A percentile compares a stretch with the other conserved stretches of the same genome.
These are phyloP conservation scores for Orbilia brochopaga DNA, from an alignment of 2,329 filamentous ascomycete genomes.

Conservation along the genomic window DNA sequence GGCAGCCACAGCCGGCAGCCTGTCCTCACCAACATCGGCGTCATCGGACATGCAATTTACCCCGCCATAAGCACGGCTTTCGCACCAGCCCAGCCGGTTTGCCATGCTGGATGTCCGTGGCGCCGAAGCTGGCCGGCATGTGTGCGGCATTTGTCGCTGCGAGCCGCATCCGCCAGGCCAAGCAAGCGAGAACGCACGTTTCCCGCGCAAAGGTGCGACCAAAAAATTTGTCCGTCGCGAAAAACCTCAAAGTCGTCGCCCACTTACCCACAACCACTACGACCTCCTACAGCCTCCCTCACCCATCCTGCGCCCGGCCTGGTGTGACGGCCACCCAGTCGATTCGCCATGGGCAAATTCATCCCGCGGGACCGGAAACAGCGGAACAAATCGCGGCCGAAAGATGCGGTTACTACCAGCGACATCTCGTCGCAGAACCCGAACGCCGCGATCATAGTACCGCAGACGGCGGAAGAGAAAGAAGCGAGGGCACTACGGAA, in stretches of 20 bases:
- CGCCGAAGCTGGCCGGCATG: conserved; percentile 14
- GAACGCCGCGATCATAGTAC: conserved; percentile 41
- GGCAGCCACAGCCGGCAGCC: no score
- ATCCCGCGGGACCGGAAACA: conserved; percentile 47
- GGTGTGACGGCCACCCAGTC: background rate
- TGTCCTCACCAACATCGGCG: background rate
- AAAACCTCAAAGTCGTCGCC: conserved; percentile 9
- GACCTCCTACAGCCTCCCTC: conserved; percentile 2
- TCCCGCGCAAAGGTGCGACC: conserved; percentile 34
- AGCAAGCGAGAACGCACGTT: background rate
- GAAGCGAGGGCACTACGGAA: conserved; percentile 43
- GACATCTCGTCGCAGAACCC: conserved; percentile 39
- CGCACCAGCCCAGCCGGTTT: background rate
- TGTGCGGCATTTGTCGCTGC: conserved; percentile 31
- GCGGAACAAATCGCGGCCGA: conserved; percentile 43
- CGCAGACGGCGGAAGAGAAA: conserved; percentile 39
- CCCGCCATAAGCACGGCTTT: conserved; percentile 9
- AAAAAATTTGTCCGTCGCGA: conserved; percentile 44
- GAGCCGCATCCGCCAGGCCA: background rate
- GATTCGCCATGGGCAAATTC: conserved; percentile 48
- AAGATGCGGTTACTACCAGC: conserved; percentile 16
- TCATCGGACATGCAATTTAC: conserved; percentile 9
- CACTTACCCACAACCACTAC: background rate
- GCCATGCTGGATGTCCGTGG: background rate
- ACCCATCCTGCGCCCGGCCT: background rate